These are phyloP conservation scores for Aegilops sharonensis DNA, from an alignment of 176 grass and related monocot genomes.

Conservation along the genomic window DNA sequence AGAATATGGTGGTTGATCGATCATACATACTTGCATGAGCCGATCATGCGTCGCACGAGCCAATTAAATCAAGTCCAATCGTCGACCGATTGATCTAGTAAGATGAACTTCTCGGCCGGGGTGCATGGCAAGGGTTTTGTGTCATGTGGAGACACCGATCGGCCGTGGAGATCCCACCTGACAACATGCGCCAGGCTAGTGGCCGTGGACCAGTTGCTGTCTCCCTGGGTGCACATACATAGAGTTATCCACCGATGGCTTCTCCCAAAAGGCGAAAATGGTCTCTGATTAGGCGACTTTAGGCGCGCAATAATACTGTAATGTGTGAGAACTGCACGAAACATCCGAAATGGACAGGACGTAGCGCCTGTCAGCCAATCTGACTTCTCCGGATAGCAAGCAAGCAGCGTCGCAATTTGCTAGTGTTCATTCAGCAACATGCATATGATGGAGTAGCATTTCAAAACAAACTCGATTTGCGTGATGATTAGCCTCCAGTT, in stretches of 20 bases:
- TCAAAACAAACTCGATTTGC: not conserved
- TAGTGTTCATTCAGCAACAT: not conserved
- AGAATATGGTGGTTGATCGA: not conserved
- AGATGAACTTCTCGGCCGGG: not conserved
- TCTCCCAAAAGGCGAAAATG: conserved; percentile 6
- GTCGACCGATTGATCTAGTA: not conserved
- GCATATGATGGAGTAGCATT: not conserved
- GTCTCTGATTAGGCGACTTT: conserved; percentile 2
- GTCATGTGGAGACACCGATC: not conserved
- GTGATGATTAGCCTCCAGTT: not conserved
- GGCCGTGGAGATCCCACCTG: not conserved
- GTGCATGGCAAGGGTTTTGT: not conserved
- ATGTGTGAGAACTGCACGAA: not conserved
- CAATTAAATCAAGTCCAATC: not conserved
- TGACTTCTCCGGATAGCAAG: not conserved
- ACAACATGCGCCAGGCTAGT: not conserved
- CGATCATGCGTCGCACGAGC: not conserved
- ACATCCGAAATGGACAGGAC: not conserved
- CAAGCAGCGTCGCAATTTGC: not conserved
- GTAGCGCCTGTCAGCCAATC: not conserved
- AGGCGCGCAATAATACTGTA: not conserved
- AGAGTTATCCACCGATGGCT: not conserved
- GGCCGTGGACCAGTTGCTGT: not conserved
- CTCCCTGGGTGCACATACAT: conserved; percentile 18
- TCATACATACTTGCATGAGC: not conserved